Evolutionary conservation across 371 early-diverging fungal genomes (phyloP).

Genomic region (Fennellomyces sp.): DNA sequence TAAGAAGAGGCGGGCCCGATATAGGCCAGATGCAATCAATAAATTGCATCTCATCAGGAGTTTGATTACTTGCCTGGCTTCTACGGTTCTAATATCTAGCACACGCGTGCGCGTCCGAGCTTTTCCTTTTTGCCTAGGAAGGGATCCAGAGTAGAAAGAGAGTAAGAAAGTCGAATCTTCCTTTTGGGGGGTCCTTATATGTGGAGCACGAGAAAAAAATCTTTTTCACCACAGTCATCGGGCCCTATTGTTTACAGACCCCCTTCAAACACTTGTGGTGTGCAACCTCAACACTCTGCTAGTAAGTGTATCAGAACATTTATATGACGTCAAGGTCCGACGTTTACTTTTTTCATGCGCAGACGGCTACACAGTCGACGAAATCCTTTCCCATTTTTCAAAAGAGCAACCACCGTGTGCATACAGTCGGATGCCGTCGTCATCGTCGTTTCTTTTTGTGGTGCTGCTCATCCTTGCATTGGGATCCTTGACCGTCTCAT

Average conservation of each 20-base stretch:
- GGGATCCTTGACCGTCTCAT: conserved; percentile 6
- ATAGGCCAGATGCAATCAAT: conserved; percentile 11
- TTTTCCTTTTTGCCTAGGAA: conserved; percentile 4
- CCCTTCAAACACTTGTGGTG: conserved; percentile 26
- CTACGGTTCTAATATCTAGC: neutral
- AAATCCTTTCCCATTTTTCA: neutral
- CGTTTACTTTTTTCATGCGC: neutral
- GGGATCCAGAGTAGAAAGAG: conserved; percentile 2
- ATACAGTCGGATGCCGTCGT: neutral
- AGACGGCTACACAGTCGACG: too few species aligned
- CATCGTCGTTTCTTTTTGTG: conserved; percentile 3
- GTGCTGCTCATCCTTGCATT: conserved; percentile 1
- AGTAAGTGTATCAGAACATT: conserved; percentile 10
- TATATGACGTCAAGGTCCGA: conserved; percentile 18
- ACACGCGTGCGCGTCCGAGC: neutral
- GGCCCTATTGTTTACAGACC: conserved; percentile 21
- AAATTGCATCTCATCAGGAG: conserved; percentile 16
- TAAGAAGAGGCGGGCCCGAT: neutral
- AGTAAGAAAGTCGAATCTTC: conserved; percentile 6
- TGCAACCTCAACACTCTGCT: conserved; percentile 10
- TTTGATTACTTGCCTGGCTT: neutral
- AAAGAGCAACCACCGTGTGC: neutral
- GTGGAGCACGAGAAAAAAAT: conserved; percentile 5
- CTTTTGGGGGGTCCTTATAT: conserved; percentile 9
- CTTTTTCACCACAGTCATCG: conserved; percentile 25